phyloP scores from a whole-genome alignment of 1,284 basidiomycete genomes.

The Taiwanofungus camphoratus region DNA sequence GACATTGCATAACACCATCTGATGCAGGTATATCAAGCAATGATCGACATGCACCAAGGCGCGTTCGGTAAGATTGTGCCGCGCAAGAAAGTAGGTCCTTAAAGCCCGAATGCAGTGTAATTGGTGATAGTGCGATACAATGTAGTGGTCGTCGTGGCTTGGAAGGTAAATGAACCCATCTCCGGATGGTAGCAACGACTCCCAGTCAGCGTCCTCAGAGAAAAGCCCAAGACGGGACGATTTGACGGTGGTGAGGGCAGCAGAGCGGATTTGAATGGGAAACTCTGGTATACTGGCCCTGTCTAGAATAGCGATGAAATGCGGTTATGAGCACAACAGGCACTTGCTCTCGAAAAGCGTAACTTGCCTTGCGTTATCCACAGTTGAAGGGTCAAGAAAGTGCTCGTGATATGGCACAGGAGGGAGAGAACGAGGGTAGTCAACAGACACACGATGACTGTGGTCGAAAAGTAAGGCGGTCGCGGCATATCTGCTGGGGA shows the following conservation, averaged over 20 bases:
- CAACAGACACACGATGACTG: background rate
- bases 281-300: background rate
- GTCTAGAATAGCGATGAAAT: background rate
- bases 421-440: background rate
- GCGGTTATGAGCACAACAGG: background rate
- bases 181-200: background rate
- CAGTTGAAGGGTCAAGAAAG: background rate
- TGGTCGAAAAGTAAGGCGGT: background rate
- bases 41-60: constrained; percentile 20
- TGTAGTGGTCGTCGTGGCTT: constrained; percentile 18
- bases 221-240: background rate
- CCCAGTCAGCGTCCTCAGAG: constrained; percentile 1
- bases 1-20: constrained; percentile 23
- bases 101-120: constrained; percentile 26
- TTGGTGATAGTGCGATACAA: constrained; percentile 28
- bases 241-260: background rate
- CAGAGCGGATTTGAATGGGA: background rate
- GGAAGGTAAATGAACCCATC: constrained; percentile 2
- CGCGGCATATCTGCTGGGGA: too few relatives aligned
- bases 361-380: background rate
- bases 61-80: constrained; percentile 11
- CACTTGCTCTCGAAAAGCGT: background rate
- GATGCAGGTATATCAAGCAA: constrained; percentile 28
- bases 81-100: constrained; percentile 19
- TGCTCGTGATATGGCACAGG: background rate